Evolutionary conservation across 192 early-diverging fungal species (phyloP), one percentile per base, ranked within the genome.

Genomic region (Backusella tuberculispora): DNA sequence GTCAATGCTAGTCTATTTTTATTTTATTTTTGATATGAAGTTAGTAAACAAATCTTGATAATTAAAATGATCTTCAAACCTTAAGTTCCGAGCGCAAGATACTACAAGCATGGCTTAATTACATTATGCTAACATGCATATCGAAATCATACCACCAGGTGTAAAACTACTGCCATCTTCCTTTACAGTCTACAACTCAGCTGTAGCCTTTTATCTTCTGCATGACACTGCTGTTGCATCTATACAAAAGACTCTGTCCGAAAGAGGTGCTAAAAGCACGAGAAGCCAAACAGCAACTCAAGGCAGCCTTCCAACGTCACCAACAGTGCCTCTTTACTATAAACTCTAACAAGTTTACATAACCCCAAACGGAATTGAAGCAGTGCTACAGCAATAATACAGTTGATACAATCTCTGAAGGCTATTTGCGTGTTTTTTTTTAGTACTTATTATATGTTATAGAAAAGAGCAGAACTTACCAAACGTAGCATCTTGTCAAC

Each of bases 1-100:
- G 66, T 68, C 66, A 65, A 65, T 65, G 14, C 63, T 65, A 40
- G 63, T 65, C 63, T 65, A 65, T 40, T 65, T 65, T 65, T 65
- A 41, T 40, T 65, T 65, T 67, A 26, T 67, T 67, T 66, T 44
- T 67, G 42, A 67, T 5, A 42, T n/a, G n/a, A n/a, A n/a, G n/a
- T n/a, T n/a, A n/a, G n/a, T n/a, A n/a, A 42, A 66, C 65, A 66
- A 66, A 43, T 42, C 65, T 66, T 66, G 65, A 66, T 66, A 42
- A 43, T 66, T 66, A 43, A 66, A 66, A 66, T 43, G 65, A 66
- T 66, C 65, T 66, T 44, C 66, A 67, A 45, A 44, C 66, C 41
- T 67, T 67, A 10, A 67, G 21, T 14, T 65, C 34, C 63, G n/a
- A n/a, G n/a, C n/a, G n/a, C 60, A 63, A 29, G 60, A 63, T 29